These are phyloP conservation scores for Cucurbita ficifolia DNA, from an alignment of 306 rosid genomes.

Conservation along the genomic window DNA sequence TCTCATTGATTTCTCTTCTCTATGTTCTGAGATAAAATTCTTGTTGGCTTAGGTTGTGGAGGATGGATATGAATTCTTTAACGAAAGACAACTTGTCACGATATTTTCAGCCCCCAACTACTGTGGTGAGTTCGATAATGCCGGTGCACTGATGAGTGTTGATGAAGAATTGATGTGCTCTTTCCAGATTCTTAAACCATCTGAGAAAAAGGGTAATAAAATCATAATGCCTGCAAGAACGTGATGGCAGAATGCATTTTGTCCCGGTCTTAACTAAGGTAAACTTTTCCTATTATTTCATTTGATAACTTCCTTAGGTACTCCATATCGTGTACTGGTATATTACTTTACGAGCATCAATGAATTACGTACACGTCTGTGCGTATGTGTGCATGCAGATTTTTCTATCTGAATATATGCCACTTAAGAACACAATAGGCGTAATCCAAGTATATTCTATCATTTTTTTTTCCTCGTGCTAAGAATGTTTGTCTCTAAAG, in stretches of 20 bases:
- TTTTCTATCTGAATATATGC: background rate
- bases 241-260: slow-evolving; percentile 22
- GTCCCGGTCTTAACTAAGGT: slow-evolving; percentile 27
- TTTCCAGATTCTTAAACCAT: slow-evolving; percentile 86
- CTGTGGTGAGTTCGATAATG: slow-evolving; percentile 90
- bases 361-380: background rate
- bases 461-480: background rate
- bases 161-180: slow-evolving; percentile 86
- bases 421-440: background rate
- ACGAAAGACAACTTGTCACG: slow-evolving; percentile 76
- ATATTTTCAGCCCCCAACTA: slow-evolving; percentile 84
- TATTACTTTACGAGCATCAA: background rate
- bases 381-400: background rate
- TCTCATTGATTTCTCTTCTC: background rate
- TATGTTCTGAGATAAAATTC: slow-evolving; percentile 10
- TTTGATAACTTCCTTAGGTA: background rate
- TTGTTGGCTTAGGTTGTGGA: slow-evolving; percentile 57
- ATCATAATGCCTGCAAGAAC: slow-evolving; percentile 39
- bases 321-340: background rate
- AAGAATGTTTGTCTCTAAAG: background rate
- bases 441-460: background rate
- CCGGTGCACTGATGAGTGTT: slow-evolving; percentile 93
- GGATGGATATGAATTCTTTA: slow-evolving; percentile 90
- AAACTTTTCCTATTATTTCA: slow-evolving; percentile 6
- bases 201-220: slow-evolving; percentile 42